Evolutionary conservation across 306 rosid species (phyloP).

Genomic region (Quercus variabilis): DNA sequence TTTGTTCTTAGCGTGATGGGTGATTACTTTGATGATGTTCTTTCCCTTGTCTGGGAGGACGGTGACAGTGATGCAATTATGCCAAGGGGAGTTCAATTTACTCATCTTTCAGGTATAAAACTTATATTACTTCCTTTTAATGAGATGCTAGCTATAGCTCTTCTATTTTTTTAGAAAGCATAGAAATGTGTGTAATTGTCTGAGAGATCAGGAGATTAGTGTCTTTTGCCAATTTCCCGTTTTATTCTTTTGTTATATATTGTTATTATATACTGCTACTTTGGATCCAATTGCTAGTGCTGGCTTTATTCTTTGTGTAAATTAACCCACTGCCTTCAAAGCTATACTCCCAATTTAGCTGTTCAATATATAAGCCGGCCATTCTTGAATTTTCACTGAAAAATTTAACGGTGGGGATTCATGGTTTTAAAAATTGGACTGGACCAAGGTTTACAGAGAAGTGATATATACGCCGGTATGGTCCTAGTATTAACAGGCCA

Average conservation of each 20-base stretch:
- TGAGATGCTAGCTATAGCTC: conserved; percentile 41
- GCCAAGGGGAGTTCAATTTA: conserved; percentile 28
- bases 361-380: neutral
- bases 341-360: neutral
- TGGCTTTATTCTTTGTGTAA: conserved; percentile 60
- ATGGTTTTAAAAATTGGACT: too few relatives aligned
- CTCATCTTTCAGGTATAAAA: conserved; percentile 25
- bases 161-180: conserved; percentile 25
- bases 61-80: conserved; percentile 28
- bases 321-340: conserved; percentile 7
- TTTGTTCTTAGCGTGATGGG: conserved; percentile 27
- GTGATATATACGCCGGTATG: too few relatives aligned
- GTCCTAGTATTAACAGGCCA: too few relatives aligned
- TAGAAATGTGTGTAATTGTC: conserved; percentile 57
- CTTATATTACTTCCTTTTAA: conserved; percentile 14
- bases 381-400: neutral
- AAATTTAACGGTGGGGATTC: neutral
- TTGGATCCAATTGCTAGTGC: conserved; percentile 27
- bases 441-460: too few relatives aligned
- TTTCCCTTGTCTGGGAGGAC: conserved; percentile 14
- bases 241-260: conserved; percentile 2
- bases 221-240: conserved; percentile 21
- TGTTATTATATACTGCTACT: conserved; percentile 11
- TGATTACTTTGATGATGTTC: conserved; percentile 36
- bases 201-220: conserved; percentile 37